Base-by-base conservation (phyloP, 257 asterid species). In the Dorcoceras hygrometricum region DNA sequence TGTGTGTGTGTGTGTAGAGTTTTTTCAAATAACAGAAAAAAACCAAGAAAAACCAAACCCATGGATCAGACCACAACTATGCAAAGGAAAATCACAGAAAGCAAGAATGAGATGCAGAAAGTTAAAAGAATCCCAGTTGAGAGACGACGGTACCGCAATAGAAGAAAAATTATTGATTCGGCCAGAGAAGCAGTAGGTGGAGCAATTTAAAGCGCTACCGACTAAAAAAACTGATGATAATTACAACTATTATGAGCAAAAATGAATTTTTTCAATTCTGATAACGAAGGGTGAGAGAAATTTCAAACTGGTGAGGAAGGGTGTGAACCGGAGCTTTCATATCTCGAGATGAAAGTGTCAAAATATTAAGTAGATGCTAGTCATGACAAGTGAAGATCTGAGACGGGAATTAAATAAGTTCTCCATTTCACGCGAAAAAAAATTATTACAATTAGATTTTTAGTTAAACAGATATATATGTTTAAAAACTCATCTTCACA, bases 71-170 rank as follows among this genome's bases (percentile, higher is more conserved):
- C 22, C 5, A 16, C 54, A 46, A 46, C 61, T 55, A 66, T n/a
- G 5, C 60, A 72, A 64, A 48, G 8, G 14, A 72, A 69, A 24
- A 72, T 23, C 50, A 4, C 19, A 18, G 16, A 28, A 68, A 20
- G 23, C 10, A 50, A 61, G 20, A 5, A 11, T 23, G 53, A 16
- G 22, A 62, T 50, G n/a, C 14, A 48, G 57, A 8, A 51, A 59
- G 51, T 46, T 1, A 5, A 60, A n/a, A 43, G 29, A 9, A 53
- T 6, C 50, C 25, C 53, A 64, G 73, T 1, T 28, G 67, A 64
- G 72, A 63, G 50, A 63, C 57, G 50, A 63, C 57, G 36, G 7
- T 71, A 75, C 76, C 78, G 69, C 63, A 67, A 65, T 24, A 53
- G 25, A 8, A 43, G 28, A 36, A 3, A 20, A 36, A 59, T 53